A percentile compares a stretch with the other conserved stretches of the same genome.
Conservation (phyloP, 768 basidiomycete genomes). For the Tremella yokohamensis region DNA sequence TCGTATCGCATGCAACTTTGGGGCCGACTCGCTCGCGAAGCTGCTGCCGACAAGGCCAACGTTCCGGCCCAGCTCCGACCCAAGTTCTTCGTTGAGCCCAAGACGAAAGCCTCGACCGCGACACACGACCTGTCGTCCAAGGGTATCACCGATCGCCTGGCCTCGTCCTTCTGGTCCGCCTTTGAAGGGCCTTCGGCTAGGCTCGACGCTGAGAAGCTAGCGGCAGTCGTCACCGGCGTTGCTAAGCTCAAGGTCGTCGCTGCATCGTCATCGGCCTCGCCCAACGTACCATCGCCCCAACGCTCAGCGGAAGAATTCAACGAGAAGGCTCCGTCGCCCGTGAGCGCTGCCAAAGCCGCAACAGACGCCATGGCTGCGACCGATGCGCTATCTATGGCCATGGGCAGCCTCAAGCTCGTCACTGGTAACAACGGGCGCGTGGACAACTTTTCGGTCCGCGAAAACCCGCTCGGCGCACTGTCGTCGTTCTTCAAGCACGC, state of each 20-base stretch:
- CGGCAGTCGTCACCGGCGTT: constrained; percentile 45
- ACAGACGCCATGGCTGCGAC: constrained; percentile 6
- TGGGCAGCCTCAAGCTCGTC: constrained; percentile 35
- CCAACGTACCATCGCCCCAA: neutral
- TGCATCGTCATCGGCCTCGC: too few relatives aligned
- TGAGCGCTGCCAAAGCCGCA: neutral
- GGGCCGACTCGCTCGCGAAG: constrained; percentile 82
- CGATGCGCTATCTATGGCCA: constrained; percentile 18
- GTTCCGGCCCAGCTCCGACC: constrained; percentile 41
- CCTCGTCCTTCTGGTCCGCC: constrained; percentile 45
- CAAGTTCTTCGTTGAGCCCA: constrained; percentile 43
- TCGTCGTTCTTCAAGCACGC: constrained; percentile 6
- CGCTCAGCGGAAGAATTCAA: constrained; percentile 9
- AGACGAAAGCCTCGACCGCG: constrained; percentile 8
- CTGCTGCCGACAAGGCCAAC: constrained; percentile 42
- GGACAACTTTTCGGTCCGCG: constrained; percentile 15
- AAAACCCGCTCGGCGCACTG: constrained; percentile 35
- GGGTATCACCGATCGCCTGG: constrained; percentile 40
- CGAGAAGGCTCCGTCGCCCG: constrained; percentile 11
- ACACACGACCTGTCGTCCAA: constrained; percentile 17
- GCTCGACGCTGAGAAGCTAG: constrained; percentile 43
- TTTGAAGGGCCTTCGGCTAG: constrained; percentile 26
- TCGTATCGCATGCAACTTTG: constrained; percentile 87
- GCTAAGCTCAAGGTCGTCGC: constrained; percentile 30
- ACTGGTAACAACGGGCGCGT: constrained; percentile 19